These are phyloP conservation scores for Blumeriella jaapii DNA, from an alignment of 2,329 filamentous ascomycete genomes.

Conservation along the genomic window DNA sequence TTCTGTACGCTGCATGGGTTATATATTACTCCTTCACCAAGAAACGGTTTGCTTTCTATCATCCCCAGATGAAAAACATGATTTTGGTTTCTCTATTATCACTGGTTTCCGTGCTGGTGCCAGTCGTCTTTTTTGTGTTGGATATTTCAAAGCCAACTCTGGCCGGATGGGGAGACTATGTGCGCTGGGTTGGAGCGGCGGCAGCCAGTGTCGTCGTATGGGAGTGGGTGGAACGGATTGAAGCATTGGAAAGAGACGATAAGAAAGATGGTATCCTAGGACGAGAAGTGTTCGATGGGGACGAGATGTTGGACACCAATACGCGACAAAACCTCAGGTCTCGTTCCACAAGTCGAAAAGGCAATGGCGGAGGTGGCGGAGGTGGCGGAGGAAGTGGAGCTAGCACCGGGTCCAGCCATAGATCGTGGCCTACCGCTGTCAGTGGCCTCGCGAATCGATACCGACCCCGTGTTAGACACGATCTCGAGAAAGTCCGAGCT, in stretches of 20 bases:
- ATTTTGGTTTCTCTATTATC: slow-evolving; percentile 55
- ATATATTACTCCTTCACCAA: slow-evolving; percentile 64
- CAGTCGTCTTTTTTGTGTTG: slow-evolving; percentile 64
- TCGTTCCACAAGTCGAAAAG: slow-evolving; percentile 27
- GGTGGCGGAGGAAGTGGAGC: slow-evolving; percentile 11
- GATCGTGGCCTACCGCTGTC: slow-evolving; percentile 35
- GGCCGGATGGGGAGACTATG: slow-evolving; percentile 66
- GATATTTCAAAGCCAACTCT: slow-evolving; percentile 60
- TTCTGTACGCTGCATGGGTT: slow-evolving; percentile 64
- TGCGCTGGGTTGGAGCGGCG: slow-evolving; percentile 64
- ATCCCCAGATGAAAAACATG: slow-evolving; percentile 61
- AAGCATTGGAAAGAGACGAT: slow-evolving; percentile 60
- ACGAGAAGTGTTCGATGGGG: slow-evolving; percentile 60
- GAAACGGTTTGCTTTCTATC: slow-evolving; percentile 59
- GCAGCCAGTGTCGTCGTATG: slow-evolving; percentile 70
- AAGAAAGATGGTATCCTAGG: slow-evolving; percentile 62
- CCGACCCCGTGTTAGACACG: slow-evolving; percentile 13
- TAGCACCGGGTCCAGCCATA: slow-evolving; percentile 18
- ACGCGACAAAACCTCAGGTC: slow-evolving; percentile 35
- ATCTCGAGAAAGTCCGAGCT: slow-evolving; percentile 18
- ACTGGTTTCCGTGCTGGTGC: slow-evolving; percentile 53
- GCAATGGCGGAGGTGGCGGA: slow-evolving; percentile 17
- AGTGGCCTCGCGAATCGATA: slow-evolving; percentile 21
- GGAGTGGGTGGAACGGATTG: slow-evolving; percentile 71
- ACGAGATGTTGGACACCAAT: slow-evolving; percentile 59